phyloP scores from a whole-genome alignment of 768 basidiomycete species.

The Dioszegia crocea region DNA sequence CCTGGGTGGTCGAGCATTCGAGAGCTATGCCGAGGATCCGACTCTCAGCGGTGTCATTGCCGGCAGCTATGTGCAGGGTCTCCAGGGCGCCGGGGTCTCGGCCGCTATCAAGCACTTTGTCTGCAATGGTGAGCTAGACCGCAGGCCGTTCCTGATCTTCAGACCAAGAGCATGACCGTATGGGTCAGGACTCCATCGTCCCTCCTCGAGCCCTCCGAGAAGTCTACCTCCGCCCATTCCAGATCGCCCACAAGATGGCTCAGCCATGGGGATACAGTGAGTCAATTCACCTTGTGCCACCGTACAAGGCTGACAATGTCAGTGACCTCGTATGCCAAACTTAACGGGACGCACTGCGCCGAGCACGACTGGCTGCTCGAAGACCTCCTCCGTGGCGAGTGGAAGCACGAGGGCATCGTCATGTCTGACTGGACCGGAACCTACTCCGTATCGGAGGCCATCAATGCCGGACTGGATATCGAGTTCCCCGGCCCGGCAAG shows the following conservation, averaged over 20 bases:
- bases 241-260: slow-evolving; percentile 56
- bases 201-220: slow-evolving; percentile 61
- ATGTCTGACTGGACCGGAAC: slow-evolving; percentile 82
- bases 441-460: slow-evolving; percentile 61
- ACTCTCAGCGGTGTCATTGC: slow-evolving; percentile 66
- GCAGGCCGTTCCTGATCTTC: slow-evolving; percentile 7
- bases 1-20: slow-evolving; percentile 52
- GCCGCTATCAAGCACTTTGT: slow-evolving; percentile 77
- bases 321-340: slow-evolving; percentile 27
- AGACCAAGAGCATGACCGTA: slow-evolving; percentile 62
- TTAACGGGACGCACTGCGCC: slow-evolving; percentile 69
- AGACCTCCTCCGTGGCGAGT: slow-evolving; percentile 65
- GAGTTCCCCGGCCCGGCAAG: slow-evolving; percentile 52
- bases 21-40: slow-evolving; percentile 55
- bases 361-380: slow-evolving; percentile 62
- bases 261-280: slow-evolving; percentile 54
- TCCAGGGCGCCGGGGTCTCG: slow-evolving; percentile 72
- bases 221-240: slow-evolving; percentile 64
- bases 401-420: slow-evolving; percentile 67
- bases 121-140: not conserved
- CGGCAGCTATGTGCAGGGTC: slow-evolving; percentile 68
- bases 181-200: slow-evolving; percentile 46
- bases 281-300: slow-evolving; percentile 16
- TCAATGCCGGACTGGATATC: slow-evolving; percentile 75
- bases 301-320: not conserved